Base-by-base conservation (phyloP, 495 filamentous ascomycete genomes). In the Lepraria neglecta region DNA sequence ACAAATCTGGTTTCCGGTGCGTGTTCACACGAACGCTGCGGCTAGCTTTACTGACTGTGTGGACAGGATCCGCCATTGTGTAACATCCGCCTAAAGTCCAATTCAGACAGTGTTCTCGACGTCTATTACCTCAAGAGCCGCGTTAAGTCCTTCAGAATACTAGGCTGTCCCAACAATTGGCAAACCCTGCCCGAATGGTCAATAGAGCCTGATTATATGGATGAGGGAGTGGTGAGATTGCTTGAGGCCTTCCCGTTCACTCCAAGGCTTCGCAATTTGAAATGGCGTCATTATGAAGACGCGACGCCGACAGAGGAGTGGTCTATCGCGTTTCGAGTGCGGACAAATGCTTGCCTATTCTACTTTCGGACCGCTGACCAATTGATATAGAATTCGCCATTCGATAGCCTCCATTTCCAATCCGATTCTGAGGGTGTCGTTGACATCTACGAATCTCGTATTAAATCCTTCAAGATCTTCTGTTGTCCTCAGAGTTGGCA, bases 361-460 rank as follows among this genome's bases (percentile, higher is more conserved):
- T 17, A 27, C 21, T n/a, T 27, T 28, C 24, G 6, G 24, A 38
- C 21, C 28, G 30, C n/a, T 17, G 21, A 53, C 15, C 50, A 24
- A 27, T 53, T 9, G 6, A 12, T 12, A 53, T 21, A 31, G 50
- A 17, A 53, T 27, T 27, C 50, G n/a, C 50, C 50, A 17, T 53
- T 53, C 12, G 27, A 14, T 0, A 53, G 27, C 19, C 50, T 53
- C 27, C 24, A 27, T 5, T 3, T 53, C 24, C 28, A 53, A 5
- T 53, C 50, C 30, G 27, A n/a, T 19, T 53, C 28, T 33, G 50
- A 33, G 27, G 50, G 24, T 53, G 28, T 53, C 50, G 3, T 53
- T 14, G 50, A 53, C 31, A 27, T 53, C 15, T 31, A 53, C 12
- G 50, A 21, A 3, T 9, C 6, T 6, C 24, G 7, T 28, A 28